phyloP scores from a whole-genome alignment of 208 protist genomes.

The Acanthamoeba rhysodes region DNA sequence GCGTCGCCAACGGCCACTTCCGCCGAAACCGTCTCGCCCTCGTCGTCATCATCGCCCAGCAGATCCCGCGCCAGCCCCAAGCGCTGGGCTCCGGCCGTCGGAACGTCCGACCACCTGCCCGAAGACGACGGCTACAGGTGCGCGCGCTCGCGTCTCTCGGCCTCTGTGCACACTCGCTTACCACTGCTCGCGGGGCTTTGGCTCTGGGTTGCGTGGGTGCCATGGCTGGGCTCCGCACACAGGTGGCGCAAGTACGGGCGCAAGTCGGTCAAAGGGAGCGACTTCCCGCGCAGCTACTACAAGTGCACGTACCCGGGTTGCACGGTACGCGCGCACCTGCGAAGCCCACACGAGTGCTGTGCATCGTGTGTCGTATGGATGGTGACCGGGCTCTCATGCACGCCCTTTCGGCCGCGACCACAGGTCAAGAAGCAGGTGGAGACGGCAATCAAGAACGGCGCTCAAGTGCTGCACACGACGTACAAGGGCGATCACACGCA shows the following conservation, averaged over 20 bases:
- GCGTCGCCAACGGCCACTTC: not conserved
- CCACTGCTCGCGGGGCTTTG: not conserved
- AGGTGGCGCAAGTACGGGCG: slow-evolving; percentile 81
- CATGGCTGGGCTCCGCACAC: not conserved
- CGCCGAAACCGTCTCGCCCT: not conserved
- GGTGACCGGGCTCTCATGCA: not conserved
- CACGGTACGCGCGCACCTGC: not conserved
- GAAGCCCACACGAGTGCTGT: not conserved
- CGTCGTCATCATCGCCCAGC: not conserved
- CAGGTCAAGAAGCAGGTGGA: slow-evolving; percentile 79
- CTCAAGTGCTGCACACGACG: slow-evolving; percentile 23
- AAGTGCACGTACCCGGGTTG: slow-evolving; percentile 74
- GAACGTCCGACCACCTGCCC: not conserved
- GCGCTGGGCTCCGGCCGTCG: not conserved
- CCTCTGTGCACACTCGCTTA: too few relatives aligned
- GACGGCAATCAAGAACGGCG: not conserved
- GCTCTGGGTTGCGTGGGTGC: not conserved
- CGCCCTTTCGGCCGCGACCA: not conserved
- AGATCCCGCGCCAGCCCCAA: not conserved
- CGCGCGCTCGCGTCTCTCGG: not conserved
- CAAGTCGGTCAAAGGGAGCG: slow-evolving; percentile 72
- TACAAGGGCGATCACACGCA: slow-evolving; percentile 76
- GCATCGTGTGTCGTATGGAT: not conserved
- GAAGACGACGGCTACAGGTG: slow-evolving; percentile 54
- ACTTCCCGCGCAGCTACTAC: slow-evolving; percentile 74